phyloP scores from a whole-genome alignment of 2,329 filamentous ascomycete genomes.

The Camillea tinctor region DNA sequence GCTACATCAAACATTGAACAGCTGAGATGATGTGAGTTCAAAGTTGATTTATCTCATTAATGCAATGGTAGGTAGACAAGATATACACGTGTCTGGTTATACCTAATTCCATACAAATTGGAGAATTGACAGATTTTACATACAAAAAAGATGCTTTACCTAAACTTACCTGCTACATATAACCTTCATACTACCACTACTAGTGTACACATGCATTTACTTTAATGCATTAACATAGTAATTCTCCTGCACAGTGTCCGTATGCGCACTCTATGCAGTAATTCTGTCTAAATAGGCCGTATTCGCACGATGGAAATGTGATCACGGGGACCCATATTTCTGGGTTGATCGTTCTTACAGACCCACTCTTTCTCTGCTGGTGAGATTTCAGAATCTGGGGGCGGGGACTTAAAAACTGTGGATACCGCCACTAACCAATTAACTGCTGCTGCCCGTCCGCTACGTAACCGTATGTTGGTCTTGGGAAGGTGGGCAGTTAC shows the following conservation, averaged over 20 bases:
- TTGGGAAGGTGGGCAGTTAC: constrained; percentile 2
- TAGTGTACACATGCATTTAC: background rate
- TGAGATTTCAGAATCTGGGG: constrained; percentile 27
- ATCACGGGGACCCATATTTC: constrained; percentile 20
- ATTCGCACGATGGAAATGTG: constrained; percentile 12
- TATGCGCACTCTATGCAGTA: background rate
- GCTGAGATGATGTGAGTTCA: no score
- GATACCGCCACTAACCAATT: constrained; percentile 14
- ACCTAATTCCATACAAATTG: no score
- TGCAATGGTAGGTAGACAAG: no score
- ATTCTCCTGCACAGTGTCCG: background rate
- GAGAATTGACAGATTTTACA: no score
- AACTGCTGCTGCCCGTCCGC: background rate
- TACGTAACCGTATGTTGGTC: constrained; percentile 9
- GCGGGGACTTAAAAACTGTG: constrained; percentile 16
- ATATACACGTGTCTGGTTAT: no score
- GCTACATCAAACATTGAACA: no score
- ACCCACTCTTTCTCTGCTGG: constrained; percentile 10
- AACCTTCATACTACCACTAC: no score
- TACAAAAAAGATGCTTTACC: no score
- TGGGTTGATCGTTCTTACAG: constrained; percentile 19
- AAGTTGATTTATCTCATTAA: no score
- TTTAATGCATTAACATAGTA: background rate
- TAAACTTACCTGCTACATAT: no score
- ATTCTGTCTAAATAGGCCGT: background rate